These are phyloP conservation scores for Elsinoe perseae DNA, from an alignment of 2,329 filamentous ascomycete species.

Conservation along the genomic window DNA sequence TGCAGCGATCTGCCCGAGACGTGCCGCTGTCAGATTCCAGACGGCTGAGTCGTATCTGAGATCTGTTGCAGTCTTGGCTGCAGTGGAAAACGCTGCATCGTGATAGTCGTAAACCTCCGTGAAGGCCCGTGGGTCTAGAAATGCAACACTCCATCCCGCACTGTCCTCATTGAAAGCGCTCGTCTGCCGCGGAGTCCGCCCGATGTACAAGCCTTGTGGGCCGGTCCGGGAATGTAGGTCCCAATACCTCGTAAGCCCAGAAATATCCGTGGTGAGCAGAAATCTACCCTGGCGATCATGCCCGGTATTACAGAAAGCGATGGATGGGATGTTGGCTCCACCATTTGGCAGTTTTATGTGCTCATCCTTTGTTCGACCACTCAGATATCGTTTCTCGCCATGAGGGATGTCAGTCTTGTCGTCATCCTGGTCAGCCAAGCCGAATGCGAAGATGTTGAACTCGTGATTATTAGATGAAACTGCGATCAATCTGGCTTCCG, in stretches of 20 bases:
- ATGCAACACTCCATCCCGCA: conserved; percentile 32
- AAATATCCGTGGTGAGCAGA: conserved; percentile 52
- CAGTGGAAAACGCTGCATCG: conserved; percentile 2
- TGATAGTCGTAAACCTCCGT: conserved; percentile 18
- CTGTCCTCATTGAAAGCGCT: conserved; percentile 26
- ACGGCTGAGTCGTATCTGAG: conserved; percentile 1
- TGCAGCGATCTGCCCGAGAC: background rate
- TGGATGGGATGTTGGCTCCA: conserved; percentile 47
- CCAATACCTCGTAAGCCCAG: conserved; percentile 44
- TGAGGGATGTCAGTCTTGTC: conserved; percentile 2
- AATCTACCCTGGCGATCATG: conserved; percentile 48
- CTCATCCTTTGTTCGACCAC: conserved; percentile 21
- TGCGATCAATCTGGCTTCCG: conserved; percentile 73
- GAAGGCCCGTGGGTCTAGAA: conserved; percentile 33
- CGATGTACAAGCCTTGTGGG: conserved; percentile 10
- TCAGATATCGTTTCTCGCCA: background rate
- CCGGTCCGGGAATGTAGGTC: conserved; percentile 27
- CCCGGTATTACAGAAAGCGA: conserved; percentile 52
- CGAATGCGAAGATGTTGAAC: conserved; percentile 54
- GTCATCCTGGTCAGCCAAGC: conserved; percentile 31
- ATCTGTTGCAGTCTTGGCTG: background rate
- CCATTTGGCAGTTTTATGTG: conserved; percentile 28
- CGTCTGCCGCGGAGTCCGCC: background rate
- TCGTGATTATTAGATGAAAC: conserved; percentile 66
- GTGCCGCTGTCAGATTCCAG: conserved; percentile 12